Base-by-base conservation (phyloP, 1,284 basidiomycete genomes). In the Trichosporon coremiiforme region DNA sequence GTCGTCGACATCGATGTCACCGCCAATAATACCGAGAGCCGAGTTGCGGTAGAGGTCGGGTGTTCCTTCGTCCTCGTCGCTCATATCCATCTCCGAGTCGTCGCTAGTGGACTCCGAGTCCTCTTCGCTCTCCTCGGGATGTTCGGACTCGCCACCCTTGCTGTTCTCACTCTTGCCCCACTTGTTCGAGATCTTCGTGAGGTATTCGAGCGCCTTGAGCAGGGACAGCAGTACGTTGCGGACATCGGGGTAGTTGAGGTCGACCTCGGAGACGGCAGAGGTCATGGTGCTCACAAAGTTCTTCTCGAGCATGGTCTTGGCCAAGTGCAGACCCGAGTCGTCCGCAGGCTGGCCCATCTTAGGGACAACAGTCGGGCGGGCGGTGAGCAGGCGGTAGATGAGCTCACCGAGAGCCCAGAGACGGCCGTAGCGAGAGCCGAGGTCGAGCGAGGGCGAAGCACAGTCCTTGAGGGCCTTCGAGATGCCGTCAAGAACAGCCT, bases 221-320 rank as follows among this genome's bases (percentile, higher is more conserved):
- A 99, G 89, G 0, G 91, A 90, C 22, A 91, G 90, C 17, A 99
- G 90, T 33, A 98, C 86, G 47, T 89, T 88, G 70, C 91, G 90
- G 74, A 98, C 90, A 75, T 95, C 90, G 1, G 97, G 97, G 83
- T 95, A 96, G 80, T 98, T 97, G 66, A 98, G 87, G 79, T 99
- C 97, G 47, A 98, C 89, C 69, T 99, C 97, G 7, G 93, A 90
- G 9, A 98, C 87, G 12, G 94, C 91, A 66, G 87, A 91, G 0
- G 97, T 98, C 38, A 99, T 86, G 3, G 91, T 90, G 6, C 91
- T 88, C 22, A 98, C 97, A 77, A 93, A 97, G 80, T 94, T 94
- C 86, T 98, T 98, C 86, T 99, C 97, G 62, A 99, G 85, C 97
- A 99, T 99, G 73, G 95, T 88, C 85, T 98, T 99, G 55, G 97